Base-by-base conservation (phyloP, 192 early-diverging fungal species). In the Podila minutissima region DNA sequence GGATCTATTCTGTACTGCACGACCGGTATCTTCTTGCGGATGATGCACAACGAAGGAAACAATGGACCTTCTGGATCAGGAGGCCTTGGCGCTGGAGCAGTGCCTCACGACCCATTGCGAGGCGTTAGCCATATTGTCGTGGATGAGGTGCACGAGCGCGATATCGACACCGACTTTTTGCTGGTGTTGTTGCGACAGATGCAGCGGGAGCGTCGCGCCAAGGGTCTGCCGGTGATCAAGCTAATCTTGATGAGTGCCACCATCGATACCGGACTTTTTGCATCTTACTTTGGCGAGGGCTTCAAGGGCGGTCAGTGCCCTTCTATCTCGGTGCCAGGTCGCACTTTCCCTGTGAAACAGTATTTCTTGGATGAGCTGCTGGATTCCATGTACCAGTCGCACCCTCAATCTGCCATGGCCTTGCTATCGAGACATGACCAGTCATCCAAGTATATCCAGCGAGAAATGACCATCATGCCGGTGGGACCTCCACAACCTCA, bases 11-110 rank as follows among this genome's bases (percentile, higher is more conserved):
- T 87, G 4, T 94, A 91, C 77, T 91, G 87, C 66, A 94, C 92
- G 12, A 93, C 90, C 3, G 93, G 93, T 32, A 83, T 94, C 53
- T 83, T 94, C 72, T 83, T 94, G 58, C 82, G 89, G 19, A 84
- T 87, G 67, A 78, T 94, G 73, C 85, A 86, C 51, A 83, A 71
- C 19, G 85, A 77, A 63, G 70, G 78, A 35, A 55, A 58, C 24
- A 74, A 20, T 32, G 48, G 24, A 7, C 2, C 68, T 2, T 20
- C 67, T 19, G 64, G 61, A 55, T 24, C 64, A 8, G 65, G 60
- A 17, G 63, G 32, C n/a, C 48, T 33, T 8, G 57, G 55, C 11
- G 17, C 50, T 24, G 86, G 84, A 65, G 57, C 55, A 35, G 50
- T 35, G 8, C 60, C 69, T 15, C 77, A 81, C 17, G 91, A 94